phyloP scores from a whole-genome alignment of 345 rosid genomes.

The Eutrema yunnanense region DNA sequence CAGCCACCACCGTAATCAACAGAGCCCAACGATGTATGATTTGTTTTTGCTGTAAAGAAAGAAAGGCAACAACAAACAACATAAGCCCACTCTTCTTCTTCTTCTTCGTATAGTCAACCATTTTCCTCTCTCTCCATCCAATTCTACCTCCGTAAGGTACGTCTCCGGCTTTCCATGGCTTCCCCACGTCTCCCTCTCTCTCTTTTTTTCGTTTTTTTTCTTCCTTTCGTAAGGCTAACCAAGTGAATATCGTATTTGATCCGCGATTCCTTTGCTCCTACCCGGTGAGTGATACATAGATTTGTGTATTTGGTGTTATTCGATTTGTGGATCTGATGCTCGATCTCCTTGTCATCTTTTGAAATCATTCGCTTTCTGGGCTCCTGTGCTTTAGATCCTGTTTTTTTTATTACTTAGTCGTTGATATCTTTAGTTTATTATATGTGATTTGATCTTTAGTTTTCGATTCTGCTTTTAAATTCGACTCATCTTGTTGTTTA shows the following conservation, averaged over 20 bases:
- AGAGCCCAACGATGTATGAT: no score
- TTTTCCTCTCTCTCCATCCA: background rate
- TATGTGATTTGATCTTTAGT: no score
- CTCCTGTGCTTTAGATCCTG: background rate
- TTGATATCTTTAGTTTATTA: background rate
- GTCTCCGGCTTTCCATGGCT: slow-evolving; percentile 18
- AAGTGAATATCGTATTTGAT: background rate
- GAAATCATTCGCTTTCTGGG: background rate
- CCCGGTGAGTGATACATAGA: background rate
- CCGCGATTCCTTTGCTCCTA: background rate
- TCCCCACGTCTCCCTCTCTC: background rate
- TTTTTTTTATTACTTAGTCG: background rate
- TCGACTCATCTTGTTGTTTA: background rate
- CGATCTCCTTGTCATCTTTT: no score
- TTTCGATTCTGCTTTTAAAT: background rate
- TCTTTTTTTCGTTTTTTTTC: background rate
- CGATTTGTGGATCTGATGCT: background rate
- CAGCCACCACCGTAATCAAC: no score
- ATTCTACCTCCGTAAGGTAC: slow-evolving; percentile 1
- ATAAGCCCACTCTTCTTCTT: no score
- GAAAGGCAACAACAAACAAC: no score
- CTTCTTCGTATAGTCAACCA: no score
- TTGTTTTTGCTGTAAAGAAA: no score
- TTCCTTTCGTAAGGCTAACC: background rate
- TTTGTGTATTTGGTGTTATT: background rate